Conservation (phyloP, 768 basidiomycete genomes). For the Pisolithus microcarpus region DNA sequence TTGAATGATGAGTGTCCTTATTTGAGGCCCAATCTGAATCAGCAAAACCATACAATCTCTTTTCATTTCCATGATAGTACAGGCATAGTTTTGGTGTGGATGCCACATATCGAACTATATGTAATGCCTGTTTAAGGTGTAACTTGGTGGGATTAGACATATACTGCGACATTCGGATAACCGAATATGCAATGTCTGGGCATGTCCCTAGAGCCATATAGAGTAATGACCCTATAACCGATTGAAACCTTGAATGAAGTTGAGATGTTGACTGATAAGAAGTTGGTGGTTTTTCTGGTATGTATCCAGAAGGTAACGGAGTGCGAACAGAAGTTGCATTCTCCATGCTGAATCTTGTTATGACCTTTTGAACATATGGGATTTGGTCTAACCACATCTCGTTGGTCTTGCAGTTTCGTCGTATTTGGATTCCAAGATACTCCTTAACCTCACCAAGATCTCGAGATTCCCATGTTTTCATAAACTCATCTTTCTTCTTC, state of each 20-base stretch:
- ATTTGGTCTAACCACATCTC: slow-evolving; percentile 1
- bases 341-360: slow-evolving; percentile 1
- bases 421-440: neutral
- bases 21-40: no score
- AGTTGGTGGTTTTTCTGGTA: neutral
- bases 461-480: neutral
- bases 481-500: neutral
- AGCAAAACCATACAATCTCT: no score
- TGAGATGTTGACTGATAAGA: neutral
- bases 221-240: slow-evolving; percentile 25
- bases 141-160: neutral
- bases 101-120: neutral
- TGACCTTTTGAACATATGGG: slow-evolving; percentile 6
- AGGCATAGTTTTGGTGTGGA: no score
- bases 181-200: slow-evolving; percentile 26
- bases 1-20: no score
- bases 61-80: no score
- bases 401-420: neutral
- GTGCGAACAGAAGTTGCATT: slow-evolving; percentile 3
- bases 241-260: neutral
- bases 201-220: slow-evolving; percentile 21
- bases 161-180: slow-evolving; percentile 18
- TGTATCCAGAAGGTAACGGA: slow-evolving; percentile 5
- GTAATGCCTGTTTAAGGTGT: neutral
- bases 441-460: neutral